These are phyloP conservation scores for Gastrodia elata DNA, from an alignment of 106 monocot species.

Conservation along the genomic window DNA sequence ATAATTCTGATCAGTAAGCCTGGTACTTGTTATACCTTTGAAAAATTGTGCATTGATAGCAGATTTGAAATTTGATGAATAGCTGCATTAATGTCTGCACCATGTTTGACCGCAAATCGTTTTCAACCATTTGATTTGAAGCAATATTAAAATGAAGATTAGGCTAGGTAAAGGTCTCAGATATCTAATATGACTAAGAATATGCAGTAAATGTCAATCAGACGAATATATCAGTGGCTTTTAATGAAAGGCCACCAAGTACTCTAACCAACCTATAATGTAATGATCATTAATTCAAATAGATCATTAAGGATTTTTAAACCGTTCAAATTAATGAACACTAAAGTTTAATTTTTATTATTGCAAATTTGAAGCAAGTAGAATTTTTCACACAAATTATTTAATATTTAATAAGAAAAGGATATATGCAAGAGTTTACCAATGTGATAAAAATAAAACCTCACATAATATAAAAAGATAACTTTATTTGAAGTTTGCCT, in stretches of 20 bases:
- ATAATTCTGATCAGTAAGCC: not conserved
- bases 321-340: not conserved
- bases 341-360: not conserved
- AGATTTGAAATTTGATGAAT: not conserved
- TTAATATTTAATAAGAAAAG: too few species aligned
- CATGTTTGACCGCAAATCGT: not conserved
- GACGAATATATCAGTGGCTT: not conserved
- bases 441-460: not conserved
- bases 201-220: not conserved
- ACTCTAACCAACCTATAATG: not conserved
- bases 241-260: not conserved
- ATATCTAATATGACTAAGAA: not conserved
- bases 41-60: not conserved
- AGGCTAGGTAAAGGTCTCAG: not conserved
- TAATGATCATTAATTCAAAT: not conserved
- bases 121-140: not conserved
- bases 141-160: not conserved
- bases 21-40: not conserved
- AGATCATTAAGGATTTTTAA: not conserved
- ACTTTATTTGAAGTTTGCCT: not conserved
- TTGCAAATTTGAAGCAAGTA: not conserved
- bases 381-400: too few species aligned
- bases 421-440: too few species aligned
- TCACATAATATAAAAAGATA: not conserved
- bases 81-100: not conserved